Base-by-base conservation (phyloP, 176 grass and related monocot genomes). In the Triticum urartu region DNA sequence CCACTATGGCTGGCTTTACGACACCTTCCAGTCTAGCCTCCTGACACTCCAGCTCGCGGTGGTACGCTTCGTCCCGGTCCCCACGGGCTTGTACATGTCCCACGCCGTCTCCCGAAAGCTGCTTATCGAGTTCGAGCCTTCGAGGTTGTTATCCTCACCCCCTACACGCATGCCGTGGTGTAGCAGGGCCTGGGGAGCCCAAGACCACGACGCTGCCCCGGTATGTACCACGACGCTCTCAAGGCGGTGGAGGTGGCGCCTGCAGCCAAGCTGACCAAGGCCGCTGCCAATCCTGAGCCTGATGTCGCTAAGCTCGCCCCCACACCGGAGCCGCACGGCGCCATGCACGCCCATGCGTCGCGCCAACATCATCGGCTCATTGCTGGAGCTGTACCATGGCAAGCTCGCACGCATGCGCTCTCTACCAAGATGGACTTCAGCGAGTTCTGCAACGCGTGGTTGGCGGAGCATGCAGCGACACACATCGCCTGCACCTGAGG, bases 1-100 rank as follows among this genome's bases (percentile, higher is more conserved):
- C 22, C 40, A 96, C 64, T 94, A 90, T 71, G 85, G 94, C 43
- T 93, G 97, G 94, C 91, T 99, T 84, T 99, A 96, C 64, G 85
- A 92, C 65, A 87, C 90, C 10, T 99, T 99, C 65, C 90, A 94
- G 12, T 87, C 94, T 30, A 80, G 61, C 52, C 64, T 87, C 75
- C 70, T 89, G 7, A 87, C 70, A 58, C 90, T 98, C 59, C 96
- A 91, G 69, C 94, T 96, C 71, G 90, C 68, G 7, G 89, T 96
- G 82, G 72, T 96, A 4, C 88, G 69, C 47, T 95, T 92, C 82
- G 79, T 86, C 54, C 92, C 89, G 39, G 85, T 77, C 7, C 64
- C 95, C 34, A 68, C 82, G 5, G 94, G 92, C 13, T 90, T 94
- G 38, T 96, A 96, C 76, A 83, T 96, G 54, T 91, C 83, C 33